Evolutionary conservation across 2,329 filamentous ascomycete species (phyloP).

Genomic region (Celoporthe dispersa): DNA sequence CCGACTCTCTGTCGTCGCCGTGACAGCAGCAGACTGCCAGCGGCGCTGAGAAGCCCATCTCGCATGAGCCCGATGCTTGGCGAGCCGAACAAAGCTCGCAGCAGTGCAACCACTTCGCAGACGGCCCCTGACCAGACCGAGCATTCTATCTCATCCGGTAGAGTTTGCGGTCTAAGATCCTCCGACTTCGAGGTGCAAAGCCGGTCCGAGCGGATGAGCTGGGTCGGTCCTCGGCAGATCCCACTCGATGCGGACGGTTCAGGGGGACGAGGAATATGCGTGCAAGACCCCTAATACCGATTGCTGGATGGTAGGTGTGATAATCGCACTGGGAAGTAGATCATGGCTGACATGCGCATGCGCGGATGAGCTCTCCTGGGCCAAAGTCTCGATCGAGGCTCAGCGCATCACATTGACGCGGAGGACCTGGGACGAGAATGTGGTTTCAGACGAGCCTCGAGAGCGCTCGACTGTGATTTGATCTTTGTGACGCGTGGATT

Average conservation of each 20-base stretch:
- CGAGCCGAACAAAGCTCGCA: slow-evolving; percentile 56
- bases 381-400: neutral
- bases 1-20: slow-evolving; percentile 25
- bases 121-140: slow-evolving; percentile 44
- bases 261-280: neutral
- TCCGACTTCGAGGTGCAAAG: neutral
- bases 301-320: slow-evolving; percentile 18
- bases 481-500: neutral
- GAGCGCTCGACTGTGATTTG: neutral
- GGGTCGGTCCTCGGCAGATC: neutral
- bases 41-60: slow-evolving; percentile 46
- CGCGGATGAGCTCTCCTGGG: neutral
- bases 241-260: neutral
- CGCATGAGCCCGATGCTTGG: slow-evolving; percentile 50
- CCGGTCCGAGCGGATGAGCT: neutral
- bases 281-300: neutral
- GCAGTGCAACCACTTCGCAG: slow-evolving; percentile 45
- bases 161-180: slow-evolving; percentile 11
- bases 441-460: neutral
- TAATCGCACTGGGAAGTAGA: slow-evolving; percentile 16
- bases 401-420: neutral
- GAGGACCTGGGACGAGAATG: neutral
- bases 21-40: slow-evolving; percentile 45
- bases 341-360: slow-evolving; percentile 19
- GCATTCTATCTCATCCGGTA: slow-evolving; percentile 42